phyloP scores from a whole-genome alignment of 225 moss, liverwort and hornwort genomes.

The Climacium dendroides region DNA sequence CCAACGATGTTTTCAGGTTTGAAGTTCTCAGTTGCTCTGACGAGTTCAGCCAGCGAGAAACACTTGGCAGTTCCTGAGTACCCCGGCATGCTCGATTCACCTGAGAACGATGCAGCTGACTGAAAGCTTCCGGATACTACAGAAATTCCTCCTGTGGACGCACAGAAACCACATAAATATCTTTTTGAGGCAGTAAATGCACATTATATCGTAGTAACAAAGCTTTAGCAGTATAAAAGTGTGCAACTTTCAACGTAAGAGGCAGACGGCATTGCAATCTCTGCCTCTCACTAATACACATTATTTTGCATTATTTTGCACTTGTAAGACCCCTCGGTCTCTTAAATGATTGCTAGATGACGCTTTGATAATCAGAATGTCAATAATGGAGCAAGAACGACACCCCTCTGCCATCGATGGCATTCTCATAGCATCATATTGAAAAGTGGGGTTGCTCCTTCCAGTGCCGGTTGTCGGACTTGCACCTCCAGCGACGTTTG shows the following conservation, averaged over 20 bases:
- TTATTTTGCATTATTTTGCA: background rate
- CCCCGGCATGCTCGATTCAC: constrained; percentile 59
- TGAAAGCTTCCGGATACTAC: constrained; percentile 49
- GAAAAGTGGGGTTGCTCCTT: background rate
- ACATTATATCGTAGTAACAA: background rate
- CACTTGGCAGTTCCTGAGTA: constrained; percentile 61
- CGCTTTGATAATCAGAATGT: background rate
- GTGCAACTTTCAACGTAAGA: background rate
- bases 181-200: background rate
- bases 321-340: background rate
- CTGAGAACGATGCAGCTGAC: constrained; percentile 49
- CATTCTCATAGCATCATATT: background rate
- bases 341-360: background rate
- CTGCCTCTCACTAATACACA: background rate
- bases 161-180: background rate
- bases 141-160: constrained; percentile 34
- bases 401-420: background rate
- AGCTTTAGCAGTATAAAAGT: background rate
- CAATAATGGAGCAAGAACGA: background rate
- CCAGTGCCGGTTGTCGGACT: background rate
- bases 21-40: constrained; percentile 67
- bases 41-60: constrained; percentile 60
- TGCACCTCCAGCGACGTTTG: background rate
- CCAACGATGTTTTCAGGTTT: constrained; percentile 66
- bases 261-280: background rate